phyloP scores from a whole-genome alignment of 78 protist genomes.

The Planoprotostelium fungivorum region DNA sequence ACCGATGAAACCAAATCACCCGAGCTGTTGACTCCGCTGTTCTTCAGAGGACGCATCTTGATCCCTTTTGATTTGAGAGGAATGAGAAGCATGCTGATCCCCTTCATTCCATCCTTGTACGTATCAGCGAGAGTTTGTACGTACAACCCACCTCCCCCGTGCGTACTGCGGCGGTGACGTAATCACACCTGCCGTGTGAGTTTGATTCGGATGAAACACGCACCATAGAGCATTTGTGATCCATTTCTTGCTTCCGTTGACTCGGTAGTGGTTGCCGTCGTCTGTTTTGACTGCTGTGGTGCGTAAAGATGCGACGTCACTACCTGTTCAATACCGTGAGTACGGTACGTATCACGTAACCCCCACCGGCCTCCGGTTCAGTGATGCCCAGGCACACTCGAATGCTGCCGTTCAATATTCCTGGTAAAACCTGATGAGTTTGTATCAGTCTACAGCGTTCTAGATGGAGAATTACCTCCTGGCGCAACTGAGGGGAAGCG shows the following conservation, averaged over 20 bases:
- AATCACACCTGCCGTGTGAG: too few species aligned
- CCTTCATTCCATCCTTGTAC: not conserved
- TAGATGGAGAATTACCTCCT: not conserved
- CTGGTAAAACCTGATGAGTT: not conserved
- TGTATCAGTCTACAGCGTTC: not conserved
- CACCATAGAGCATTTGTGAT: not conserved
- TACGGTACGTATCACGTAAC: not conserved
- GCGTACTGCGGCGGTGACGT: not conserved
- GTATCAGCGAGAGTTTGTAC: too few species aligned
- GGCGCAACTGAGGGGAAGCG: not conserved
- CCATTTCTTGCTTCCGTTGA: not conserved
- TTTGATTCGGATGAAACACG: too few species aligned
- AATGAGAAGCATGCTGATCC: not conserved
- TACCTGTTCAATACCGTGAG: not conserved
- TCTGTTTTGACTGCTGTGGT: not conserved
- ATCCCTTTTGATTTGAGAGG: not conserved
- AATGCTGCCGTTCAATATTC: not conserved
- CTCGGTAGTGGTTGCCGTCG: not conserved
- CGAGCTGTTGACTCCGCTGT: not conserved
- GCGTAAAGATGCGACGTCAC: not conserved
- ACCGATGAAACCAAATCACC: not conserved
- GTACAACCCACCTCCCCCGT: not conserved
- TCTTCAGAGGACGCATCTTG: not conserved
- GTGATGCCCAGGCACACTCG: not conserved
- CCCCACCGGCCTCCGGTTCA: not conserved